Base-by-base conservation (phyloP, 1,284 basidiomycete genomes). In the Prillingera fragicola region DNA sequence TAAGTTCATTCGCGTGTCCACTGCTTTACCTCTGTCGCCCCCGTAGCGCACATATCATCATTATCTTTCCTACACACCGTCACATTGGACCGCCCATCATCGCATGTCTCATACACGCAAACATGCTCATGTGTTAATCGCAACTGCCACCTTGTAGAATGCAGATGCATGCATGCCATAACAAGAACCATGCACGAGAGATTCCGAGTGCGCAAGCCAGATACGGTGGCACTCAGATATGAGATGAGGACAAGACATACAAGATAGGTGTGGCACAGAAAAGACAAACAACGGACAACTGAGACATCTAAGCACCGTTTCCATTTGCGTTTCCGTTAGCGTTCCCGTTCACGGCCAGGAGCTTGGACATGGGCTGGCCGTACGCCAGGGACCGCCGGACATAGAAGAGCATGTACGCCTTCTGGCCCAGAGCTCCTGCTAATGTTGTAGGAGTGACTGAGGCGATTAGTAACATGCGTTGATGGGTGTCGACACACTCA, bases 331-430 rank as follows among this genome's bases (percentile, higher is more conserved):
- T 37, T 17, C 15, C 28, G 26, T 19, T 38, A 19, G 25, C 33
- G 41, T 28, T 36, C 25, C 27, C 25, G 34, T 31, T 33, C 15
- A 43, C 42, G 28, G 27, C 35, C 9, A 54, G 45, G 3, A 54
- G 43, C 29, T 37, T 23, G 18, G 41, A 42, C 52, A 54, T 54
- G 36, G 50, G 51, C 45, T 43, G 48, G 21, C 43, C 61, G 45
- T 90, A 91, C 52, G 89, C 85, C 35, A 91, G 74, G 49, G 85
- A 81, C 8, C 84, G 79, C 65, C 90, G 90, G 48, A 88, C 85
- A 63, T 91, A 92, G 74, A 91, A 90, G 53, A 87, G 86, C 88
- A 91, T 91, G 68, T 92, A 91, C 9, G 84, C 84, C 44, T 78
- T 75, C 24, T 87, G 85, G 45, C 67, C 73, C 29, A 90, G 75